Base-by-base conservation (phyloP, 2,329 filamentous ascomycete genomes). In the Sphaerulina musiva region DNA sequence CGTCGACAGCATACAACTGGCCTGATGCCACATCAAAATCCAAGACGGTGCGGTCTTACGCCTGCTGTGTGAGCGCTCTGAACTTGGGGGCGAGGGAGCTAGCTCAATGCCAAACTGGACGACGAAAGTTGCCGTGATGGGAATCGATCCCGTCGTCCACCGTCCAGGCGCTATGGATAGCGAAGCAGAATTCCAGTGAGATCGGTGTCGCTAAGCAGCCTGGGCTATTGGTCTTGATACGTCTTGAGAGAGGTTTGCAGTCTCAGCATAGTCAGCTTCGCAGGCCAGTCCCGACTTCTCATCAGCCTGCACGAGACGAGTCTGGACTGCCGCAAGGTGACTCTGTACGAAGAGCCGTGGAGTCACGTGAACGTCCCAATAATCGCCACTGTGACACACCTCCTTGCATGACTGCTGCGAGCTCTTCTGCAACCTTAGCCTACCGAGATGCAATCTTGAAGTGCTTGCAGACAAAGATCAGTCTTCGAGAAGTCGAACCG, bases 321-420 rank as follows among this genome's bases (percentile, higher is more conserved):
- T 38, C 8, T 38, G 34, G 8, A 38, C 8, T 11, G 12, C 34
- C 6, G 34, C 34, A 38, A 38, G 34, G 34, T 7, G 8, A 38
- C 34, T 11, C 4, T 38, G 32, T 11, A 34, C 32, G 6, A 11
- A 34, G 14, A 34, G 11, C 34, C 10, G 34, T n/a, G 12, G 12
- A 38, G 29, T 45, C 48, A 51, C 48, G 48, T 45, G 48, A 29
- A 29, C 26, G 26, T 23, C n/a, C 20, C n/a, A 10, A 14, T 3
- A 40, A 6, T 8, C 17, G 42, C 26, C n/a, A 26, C 31, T 39
- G 32, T 34, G 41, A 51, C 42, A 43, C 34, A 49, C 45, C 56
- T 54, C 61, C 61, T 63, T 63, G 58, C 61, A 53, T 60, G 38
- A 45, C 42, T 49, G 51, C 59, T 61, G 59, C 59, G 53, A 61